phyloP scores from a whole-genome alignment of 176 grass and related monocot genomes.

The Puccinellia tenuiflora region DNA sequence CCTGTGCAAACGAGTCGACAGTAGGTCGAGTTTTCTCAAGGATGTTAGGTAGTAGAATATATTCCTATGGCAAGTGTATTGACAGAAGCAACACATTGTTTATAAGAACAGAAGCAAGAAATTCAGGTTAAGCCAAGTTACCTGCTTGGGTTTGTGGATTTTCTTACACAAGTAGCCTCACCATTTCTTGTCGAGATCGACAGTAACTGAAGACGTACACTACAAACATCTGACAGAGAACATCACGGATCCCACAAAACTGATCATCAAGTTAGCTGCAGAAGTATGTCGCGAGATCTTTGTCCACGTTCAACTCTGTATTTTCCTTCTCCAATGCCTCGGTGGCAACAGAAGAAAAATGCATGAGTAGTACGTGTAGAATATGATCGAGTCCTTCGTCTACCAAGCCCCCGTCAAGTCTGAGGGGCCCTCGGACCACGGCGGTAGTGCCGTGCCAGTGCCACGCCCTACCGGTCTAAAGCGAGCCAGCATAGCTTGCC shows the following conservation, averaged over 20 bases:
- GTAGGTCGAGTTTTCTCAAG: background rate
- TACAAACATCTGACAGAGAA: background rate
- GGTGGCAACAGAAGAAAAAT: background rate
- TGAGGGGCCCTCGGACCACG: background rate
- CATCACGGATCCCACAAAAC: background rate
- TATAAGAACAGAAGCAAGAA: background rate
- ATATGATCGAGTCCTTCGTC: background rate
- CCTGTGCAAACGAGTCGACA: background rate
- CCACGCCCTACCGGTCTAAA: conserved; percentile 9
- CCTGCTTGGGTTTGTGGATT: background rate
- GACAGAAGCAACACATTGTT: background rate
- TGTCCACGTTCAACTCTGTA: background rate
- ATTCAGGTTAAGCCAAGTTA: conserved; percentile 1
- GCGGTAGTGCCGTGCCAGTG: conserved; percentile 21
- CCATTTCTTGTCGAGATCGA: background rate
- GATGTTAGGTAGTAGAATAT: conserved; percentile 22
- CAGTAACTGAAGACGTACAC: background rate
- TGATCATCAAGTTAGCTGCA: background rate
- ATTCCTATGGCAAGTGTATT: background rate
- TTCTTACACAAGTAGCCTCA: background rate
- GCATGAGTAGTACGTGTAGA: background rate
- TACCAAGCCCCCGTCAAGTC: background rate
- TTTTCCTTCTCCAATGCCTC: too few relatives aligned
- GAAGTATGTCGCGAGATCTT: background rate
- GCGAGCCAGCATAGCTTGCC: conserved; percentile 21